These are phyloP conservation scores for Hibiscus syriacus DNA, from an alignment of 345 rosid species.

Conservation along the genomic window DNA sequence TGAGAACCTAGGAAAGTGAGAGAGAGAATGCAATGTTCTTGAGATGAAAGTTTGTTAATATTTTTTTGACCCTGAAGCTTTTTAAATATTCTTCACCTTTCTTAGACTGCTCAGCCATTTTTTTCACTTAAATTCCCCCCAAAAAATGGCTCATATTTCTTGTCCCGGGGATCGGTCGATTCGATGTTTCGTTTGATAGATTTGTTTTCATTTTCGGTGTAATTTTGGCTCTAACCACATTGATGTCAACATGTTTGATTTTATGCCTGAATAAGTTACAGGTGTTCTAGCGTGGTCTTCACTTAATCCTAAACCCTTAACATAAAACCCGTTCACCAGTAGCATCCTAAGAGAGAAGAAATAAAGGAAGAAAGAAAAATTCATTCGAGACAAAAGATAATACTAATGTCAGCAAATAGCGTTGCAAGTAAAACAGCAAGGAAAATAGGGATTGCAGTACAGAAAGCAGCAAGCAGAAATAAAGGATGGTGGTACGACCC, in stretches of 20 bases:
- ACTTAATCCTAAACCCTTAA: background rate
- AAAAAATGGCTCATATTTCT: too few species aligned
- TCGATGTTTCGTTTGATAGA: background rate
- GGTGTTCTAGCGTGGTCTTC: background rate
- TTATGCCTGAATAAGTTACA: background rate
- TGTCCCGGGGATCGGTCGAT: too few species aligned
- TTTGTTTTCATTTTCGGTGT: background rate
- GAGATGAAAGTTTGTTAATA: background rate
- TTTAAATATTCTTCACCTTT: background rate
- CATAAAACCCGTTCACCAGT: background rate
- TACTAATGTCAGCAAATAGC: constrained; percentile 4
- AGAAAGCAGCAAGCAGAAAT: constrained; percentile 28
- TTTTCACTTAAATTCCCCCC: background rate
- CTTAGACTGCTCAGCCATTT: background rate
- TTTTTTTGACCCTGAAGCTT: too few species aligned
- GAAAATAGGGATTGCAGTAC: constrained; percentile 42
- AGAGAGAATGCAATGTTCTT: background rate
- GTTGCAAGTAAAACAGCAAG: constrained; percentile 19
- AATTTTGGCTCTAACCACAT: background rate
- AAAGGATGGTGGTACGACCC: constrained; percentile 48
- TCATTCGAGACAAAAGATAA: too few species aligned
- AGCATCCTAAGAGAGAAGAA: too few species aligned
- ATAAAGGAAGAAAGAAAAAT: too few species aligned
- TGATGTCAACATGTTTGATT: background rate
- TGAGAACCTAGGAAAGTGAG: too few species aligned